A percentile compares a stretch with the other conserved stretches of the same genome.
These are phyloP conservation scores for Penicillium verhagenii DNA, from an alignment of 495 filamentous ascomycete species.

Conservation along the genomic window DNA sequence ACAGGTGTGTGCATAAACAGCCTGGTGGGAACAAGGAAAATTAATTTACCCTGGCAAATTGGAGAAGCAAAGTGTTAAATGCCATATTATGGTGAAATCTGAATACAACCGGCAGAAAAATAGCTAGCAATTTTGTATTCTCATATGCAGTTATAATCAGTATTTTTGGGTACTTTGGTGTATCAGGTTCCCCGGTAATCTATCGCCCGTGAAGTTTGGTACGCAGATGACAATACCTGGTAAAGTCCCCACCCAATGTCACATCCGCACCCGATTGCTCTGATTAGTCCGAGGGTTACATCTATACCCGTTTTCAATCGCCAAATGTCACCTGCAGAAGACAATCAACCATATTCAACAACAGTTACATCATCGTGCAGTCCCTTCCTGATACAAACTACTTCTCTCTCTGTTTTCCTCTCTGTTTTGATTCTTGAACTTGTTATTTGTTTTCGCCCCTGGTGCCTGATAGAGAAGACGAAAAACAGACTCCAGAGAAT, in stretches of 20 bases:
- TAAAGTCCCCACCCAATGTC: neutral
- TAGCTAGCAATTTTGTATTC: neutral
- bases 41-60: too few species aligned
- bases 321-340: neutral
- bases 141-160: neutral
- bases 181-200: neutral
- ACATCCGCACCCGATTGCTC: neutral
- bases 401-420: neutral
- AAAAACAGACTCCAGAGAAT: neutral
- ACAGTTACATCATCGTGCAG: slow-evolving; percentile 28
- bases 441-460: slow-evolving; percentile 4
- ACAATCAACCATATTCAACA: neutral
- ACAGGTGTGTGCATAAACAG: too few species aligned
- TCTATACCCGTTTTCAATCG: slow-evolving; percentile 1
- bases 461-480: too few species aligned
- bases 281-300: slow-evolving; percentile 1
- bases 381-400: slow-evolving; percentile 8
- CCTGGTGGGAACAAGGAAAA: too few species aligned
- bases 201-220: neutral
- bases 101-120: slow-evolving; percentile 1
- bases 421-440: neutral
- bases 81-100: neutral
- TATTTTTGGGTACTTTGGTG: neutral
- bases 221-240: neutral
- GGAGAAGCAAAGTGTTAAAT: neutral